phyloP scores from a whole-genome alignment of 1,284 basidiomycete genomes.

The Cryptococcus sp. region DNA sequence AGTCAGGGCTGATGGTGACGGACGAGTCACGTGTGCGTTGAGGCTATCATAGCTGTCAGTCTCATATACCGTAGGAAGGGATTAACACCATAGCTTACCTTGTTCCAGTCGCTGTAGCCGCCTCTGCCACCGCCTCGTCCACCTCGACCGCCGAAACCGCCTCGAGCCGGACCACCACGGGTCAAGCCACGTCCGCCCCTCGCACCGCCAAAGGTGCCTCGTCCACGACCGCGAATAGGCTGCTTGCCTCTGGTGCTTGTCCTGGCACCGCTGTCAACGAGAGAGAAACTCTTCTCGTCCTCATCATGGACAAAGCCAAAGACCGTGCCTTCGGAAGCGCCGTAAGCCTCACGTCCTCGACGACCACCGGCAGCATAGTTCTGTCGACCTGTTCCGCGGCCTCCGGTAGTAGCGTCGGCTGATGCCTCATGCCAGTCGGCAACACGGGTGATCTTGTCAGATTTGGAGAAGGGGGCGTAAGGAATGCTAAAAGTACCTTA shows the following conservation, averaged over 20 bases:
- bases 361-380: constrained; percentile 30
- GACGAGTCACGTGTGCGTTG: constrained; percentile 91
- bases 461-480: constrained; percentile 96
- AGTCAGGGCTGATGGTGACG: constrained; percentile 86
- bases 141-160: constrained; percentile 54
- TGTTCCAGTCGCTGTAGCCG: constrained; percentile 92
- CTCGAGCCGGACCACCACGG: constrained; percentile 34
- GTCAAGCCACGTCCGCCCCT: constrained; percentile 51
- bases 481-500: constrained; percentile 62
- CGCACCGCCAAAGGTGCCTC: constrained; percentile 56
- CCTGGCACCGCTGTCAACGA: constrained; percentile 72
- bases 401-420: constrained; percentile 61
- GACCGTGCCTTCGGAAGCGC: constrained; percentile 72
- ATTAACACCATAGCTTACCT: constrained; percentile 58
- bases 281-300: constrained; percentile 95
- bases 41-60: constrained; percentile 57
- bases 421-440: constrained; percentile 83
- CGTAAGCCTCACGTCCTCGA: constrained; percentile 54
- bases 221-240: constrained; percentile 24
- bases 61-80: not conserved
- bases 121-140: constrained; percentile 66
- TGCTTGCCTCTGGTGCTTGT: constrained; percentile 21
- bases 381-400: constrained; percentile 58
- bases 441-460: constrained; percentile 95
- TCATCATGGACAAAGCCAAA: constrained; percentile 98